These are phyloP conservation scores for Amphirosellinia nigrospora DNA, from an alignment of 495 filamentous ascomycete genomes.

Conservation along the genomic window DNA sequence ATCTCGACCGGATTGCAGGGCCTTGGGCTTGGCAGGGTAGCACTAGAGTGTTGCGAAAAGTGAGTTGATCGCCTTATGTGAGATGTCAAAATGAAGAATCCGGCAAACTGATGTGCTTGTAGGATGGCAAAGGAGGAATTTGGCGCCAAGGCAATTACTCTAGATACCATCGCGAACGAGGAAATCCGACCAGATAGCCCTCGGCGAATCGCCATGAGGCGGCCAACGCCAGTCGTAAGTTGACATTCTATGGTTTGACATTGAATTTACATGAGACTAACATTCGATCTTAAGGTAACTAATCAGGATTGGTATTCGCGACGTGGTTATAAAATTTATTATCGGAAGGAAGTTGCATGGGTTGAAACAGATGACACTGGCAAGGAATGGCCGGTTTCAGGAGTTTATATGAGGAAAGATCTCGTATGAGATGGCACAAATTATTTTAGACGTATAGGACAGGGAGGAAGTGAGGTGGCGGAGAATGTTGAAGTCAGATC, in stretches of 20 bases:
- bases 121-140: conserved; percentile 28
- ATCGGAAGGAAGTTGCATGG: neutral
- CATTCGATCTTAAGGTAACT: neutral
- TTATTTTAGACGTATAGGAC: neutral
- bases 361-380: conserved; percentile 14
- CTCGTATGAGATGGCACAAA: neutral
- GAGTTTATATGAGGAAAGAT: conserved; percentile 19
- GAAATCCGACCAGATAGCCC: conserved; percentile 10
- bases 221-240: conserved; percentile 5
- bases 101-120: neutral
- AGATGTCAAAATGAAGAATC: neutral
- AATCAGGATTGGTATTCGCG: conserved; percentile 25
- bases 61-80: neutral
- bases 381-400: conserved; percentile 10
- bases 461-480: neutral
- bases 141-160: conserved; percentile 18
- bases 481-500: neutral
- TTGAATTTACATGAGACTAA: neutral
- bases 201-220: conserved; percentile 18
- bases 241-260: neutral
- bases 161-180: conserved; percentile 23
- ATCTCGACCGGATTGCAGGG: conserved; percentile 31
- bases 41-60: conserved; percentile 12
- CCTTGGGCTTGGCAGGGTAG: conserved; percentile 20
- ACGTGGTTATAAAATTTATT: conserved; percentile 19